Base-by-base conservation (phyloP, 202 grass and related monocot genomes). In the Tripidium arundinaceum region DNA sequence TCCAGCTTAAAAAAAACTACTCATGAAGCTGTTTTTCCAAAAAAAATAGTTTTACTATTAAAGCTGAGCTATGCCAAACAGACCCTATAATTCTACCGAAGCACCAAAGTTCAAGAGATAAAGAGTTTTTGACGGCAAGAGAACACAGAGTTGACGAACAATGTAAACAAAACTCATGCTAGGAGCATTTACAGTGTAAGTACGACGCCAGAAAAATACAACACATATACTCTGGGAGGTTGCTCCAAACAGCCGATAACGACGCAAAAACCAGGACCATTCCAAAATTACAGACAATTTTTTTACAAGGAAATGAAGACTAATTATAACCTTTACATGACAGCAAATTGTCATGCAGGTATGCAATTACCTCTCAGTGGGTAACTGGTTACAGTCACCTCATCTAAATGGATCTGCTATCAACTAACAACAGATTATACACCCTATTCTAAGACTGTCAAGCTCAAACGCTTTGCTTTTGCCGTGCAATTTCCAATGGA, bases 391-490 rank as follows among this genome's bases (percentile, higher is more conserved):
- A 10, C 11, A 36, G 18, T 66, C 25, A 70, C 59, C 34, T 1
- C 61, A 59, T 67, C 25, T 18, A 76, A 72, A 26, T 65, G 69
- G 15, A 68, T 50, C 52, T 61, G 54, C 19, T 38, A 86, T 31
- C 49, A 68, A 46, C 66, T 65, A 76, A 25, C 29, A 76, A 81
- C 46, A 45, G 16, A 58, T 60, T 71, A 77, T 73, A 57, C 41
- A 78, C 22, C 11, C 27, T 64, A 45, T 64, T 28, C 60, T 79
- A 82, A 21, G 43, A 43, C 22, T 46, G 22, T 36, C 37, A 55
- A 62, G 9, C 25, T 67, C 59, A 42, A 6, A 62, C 4, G 55
- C 39, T 38, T n/a, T n/a, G 18, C 3, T 50, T 69, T 75, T 68
- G 21, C 19, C 3, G 9, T 74, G 16, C 49, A 40, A 36, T 31